Conservation (phyloP, 805 yeast species). For the Candida palmyrensis region DNA sequence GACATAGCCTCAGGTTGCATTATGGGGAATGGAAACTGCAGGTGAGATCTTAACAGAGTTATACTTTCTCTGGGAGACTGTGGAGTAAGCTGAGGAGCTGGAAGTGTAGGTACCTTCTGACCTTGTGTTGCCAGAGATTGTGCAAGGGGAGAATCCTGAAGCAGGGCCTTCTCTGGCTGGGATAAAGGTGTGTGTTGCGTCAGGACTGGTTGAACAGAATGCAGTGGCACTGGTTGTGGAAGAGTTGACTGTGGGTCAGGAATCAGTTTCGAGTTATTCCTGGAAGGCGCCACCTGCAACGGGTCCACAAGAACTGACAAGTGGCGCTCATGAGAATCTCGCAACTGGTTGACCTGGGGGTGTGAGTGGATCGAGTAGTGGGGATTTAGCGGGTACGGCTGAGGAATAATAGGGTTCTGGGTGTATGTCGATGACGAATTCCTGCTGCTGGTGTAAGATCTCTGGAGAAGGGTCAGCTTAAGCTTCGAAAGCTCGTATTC, state of each 20-base stretch:
- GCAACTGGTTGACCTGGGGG: neutral
- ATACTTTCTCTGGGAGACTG: neutral
- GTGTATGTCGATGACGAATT: conserved; percentile 14
- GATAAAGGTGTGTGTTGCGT: neutral
- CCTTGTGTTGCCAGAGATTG: neutral
- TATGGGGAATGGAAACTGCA: conserved; percentile 15
- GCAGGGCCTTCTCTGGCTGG: conserved; percentile 3
- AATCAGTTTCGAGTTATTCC: conserved; percentile 7
- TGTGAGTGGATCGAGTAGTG: conserved; percentile 25
- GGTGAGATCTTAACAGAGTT: conserved; percentile 4
- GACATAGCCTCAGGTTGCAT: conserved; percentile 6
- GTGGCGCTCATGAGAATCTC: conserved; percentile 26
- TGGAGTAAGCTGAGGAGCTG: neutral
- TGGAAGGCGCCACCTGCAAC: conserved; percentile 19
- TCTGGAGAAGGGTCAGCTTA: conserved; percentile 7
- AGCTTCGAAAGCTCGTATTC: conserved; percentile 13
- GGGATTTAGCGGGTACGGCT: conserved; percentile 31
- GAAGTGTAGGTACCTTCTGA: neutral
- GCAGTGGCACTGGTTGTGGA: conserved; percentile 4
- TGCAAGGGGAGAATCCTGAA: conserved; percentile 5
- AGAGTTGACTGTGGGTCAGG: conserved; percentile 1
- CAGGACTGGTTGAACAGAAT: conserved; percentile 1
- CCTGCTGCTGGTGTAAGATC: conserved; percentile 7
- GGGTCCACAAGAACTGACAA: conserved; percentile 37
- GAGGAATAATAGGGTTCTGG: conserved; percentile 22